Percentiles rank a stretch among this genome's conserved stretches.
Conservation (phyloP, 2,329 filamentous ascomycete genomes). For the Trichoderma arundinaceum region DNA sequence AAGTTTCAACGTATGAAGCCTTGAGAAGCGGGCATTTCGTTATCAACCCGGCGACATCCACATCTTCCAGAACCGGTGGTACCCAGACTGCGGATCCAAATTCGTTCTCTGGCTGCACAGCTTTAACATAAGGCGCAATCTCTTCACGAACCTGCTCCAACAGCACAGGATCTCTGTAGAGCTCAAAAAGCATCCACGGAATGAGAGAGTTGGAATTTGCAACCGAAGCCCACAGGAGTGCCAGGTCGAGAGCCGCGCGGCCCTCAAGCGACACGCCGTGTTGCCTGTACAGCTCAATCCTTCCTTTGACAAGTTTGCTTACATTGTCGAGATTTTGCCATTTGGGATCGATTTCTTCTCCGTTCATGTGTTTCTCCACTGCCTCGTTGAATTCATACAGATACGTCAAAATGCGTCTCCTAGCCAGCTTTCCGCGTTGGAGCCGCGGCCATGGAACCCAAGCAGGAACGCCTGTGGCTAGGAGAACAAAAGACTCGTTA, state of each 20-base stretch:
- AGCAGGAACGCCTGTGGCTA: conserved; percentile 42
- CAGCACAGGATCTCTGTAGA: conserved; percentile 48
- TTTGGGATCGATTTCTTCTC: conserved; percentile 41
- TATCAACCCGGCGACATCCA: conserved; percentile 47
- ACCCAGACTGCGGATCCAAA: conserved; percentile 47
- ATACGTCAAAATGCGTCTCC: conserved; percentile 39
- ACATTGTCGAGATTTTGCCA: conserved; percentile 49
- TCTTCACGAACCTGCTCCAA: conserved; percentile 48
- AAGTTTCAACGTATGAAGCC: conserved; percentile 49
- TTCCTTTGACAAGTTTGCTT: conserved; percentile 42
- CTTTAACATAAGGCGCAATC: conserved; percentile 43
- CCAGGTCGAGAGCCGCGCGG: conserved; percentile 46
- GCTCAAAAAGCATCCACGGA: conserved; percentile 51
- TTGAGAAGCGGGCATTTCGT: conserved; percentile 47
- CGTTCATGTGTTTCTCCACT: conserved; percentile 44
- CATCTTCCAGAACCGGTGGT: conserved; percentile 42
- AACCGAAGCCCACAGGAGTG: conserved; percentile 48
- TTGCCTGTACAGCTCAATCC: conserved; percentile 42
- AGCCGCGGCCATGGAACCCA: conserved; percentile 45
- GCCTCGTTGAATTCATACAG: conserved; percentile 46
- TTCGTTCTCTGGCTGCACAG: conserved; percentile 44
- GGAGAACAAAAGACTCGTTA: conserved; percentile 43
- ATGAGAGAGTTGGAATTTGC: conserved; percentile 47
- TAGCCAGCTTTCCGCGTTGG: conserved; percentile 43
- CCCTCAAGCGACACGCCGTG: conserved; percentile 41